Conservation (phyloP, 768 basidiomycete species). For the Boletus tylopilopsis region DNA sequence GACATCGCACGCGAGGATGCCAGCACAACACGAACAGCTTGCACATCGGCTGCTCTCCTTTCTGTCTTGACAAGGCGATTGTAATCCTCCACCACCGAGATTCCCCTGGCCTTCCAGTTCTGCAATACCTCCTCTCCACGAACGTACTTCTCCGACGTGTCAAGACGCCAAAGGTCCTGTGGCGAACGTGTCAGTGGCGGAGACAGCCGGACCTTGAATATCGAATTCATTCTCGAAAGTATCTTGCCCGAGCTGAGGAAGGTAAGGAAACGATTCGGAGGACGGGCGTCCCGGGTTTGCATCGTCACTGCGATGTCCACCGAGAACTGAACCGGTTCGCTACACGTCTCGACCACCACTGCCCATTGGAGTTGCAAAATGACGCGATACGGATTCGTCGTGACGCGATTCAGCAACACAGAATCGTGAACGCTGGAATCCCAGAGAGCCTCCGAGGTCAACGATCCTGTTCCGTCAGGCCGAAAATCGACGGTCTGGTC, state of each 20-base stretch:
- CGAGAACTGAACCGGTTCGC: constrained; percentile 82
- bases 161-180: constrained; percentile 89
- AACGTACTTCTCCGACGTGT: constrained; percentile 94
- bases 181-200: constrained; percentile 85
- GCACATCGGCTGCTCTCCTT: constrained; percentile 80
- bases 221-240: constrained; percentile 72
- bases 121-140: constrained; percentile 84
- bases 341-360: constrained; percentile 78
- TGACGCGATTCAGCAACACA: constrained; percentile 79
- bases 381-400: constrained; percentile 71
- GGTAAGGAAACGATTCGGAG: constrained; percentile 72
- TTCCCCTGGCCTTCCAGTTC: constrained; percentile 83
- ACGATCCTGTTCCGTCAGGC: constrained; percentile 75
- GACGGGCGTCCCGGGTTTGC: constrained; percentile 77
- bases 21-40: constrained; percentile 79
- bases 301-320: constrained; percentile 87
- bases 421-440: constrained; percentile 93
- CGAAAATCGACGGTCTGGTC: constrained; percentile 73
- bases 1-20: constrained; percentile 43
- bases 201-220: constrained; percentile 77
- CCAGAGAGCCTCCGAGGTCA: constrained; percentile 78
- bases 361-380: constrained; percentile 75
- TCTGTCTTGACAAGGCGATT: constrained; percentile 68
- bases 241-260: constrained; percentile 79
- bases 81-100: constrained; percentile 88